Conservation (phyloP, 148 eudicot genomes). For the Vaccinium darrowii region DNA sequence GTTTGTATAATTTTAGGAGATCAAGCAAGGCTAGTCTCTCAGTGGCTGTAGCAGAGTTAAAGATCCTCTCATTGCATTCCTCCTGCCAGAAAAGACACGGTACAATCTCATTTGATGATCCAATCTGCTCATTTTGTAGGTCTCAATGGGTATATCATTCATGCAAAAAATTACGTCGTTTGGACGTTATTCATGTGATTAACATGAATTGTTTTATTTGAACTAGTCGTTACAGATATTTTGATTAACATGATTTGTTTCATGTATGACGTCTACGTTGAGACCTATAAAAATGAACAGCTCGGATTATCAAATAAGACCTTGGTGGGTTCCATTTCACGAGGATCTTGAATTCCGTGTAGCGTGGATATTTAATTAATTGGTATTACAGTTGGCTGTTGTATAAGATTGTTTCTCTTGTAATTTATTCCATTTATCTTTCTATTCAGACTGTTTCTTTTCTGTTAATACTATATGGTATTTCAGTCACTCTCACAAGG, state of each 20-base stretch:
- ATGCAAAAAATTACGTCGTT: not conserved
- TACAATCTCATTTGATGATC: not conserved
- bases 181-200: not conserved
- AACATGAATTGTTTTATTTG: not conserved
- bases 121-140: not conserved
- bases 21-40: conserved; percentile 11
- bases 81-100: not conserved
- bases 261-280: not conserved
- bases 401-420: not conserved
- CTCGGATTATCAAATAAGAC: not conserved
- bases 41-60: conserved; percentile 14
- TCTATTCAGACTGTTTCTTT: not conserved
- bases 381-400: not conserved
- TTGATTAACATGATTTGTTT: not conserved
- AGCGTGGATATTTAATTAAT: conserved; percentile 6
- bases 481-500: not conserved
- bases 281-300: not conserved
- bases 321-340: not conserved
- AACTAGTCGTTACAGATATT: not conserved
- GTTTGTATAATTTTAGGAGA: conserved; percentile 6
- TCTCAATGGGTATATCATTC: not conserved
- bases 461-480: not conserved
- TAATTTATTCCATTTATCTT: not conserved
- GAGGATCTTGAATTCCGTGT: not conserved
- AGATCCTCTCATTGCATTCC: not conserved